A percentile compares a stretch with the other conserved stretches of the same genome.
phyloP scores from a whole-genome alignment of 805 yeast genomes.

The Candida germanica region DNA sequence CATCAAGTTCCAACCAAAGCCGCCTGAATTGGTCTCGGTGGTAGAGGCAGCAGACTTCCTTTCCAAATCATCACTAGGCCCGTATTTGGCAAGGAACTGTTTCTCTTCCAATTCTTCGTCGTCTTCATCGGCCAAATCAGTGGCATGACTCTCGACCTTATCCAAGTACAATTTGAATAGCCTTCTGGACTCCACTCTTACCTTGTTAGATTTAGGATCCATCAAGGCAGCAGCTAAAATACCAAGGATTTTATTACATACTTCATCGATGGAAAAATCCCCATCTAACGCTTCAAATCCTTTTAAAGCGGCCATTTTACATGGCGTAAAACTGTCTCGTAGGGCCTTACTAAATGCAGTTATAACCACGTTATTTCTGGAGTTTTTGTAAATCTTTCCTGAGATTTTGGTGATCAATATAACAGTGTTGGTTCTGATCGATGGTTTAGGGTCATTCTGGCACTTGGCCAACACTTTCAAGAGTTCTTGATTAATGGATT shows the following conservation, averaged over 20 bases:
- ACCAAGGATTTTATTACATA: constrained; percentile 77
- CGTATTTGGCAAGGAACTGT: constrained; percentile 30
- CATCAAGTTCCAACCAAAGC: constrained; percentile 38
- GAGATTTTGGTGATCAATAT: constrained; percentile 68
- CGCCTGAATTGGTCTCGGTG: constrained; percentile 12
- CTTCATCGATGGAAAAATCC: constrained; percentile 67
- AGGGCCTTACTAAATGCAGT: constrained; percentile 85
- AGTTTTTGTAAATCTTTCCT: constrained; percentile 46
- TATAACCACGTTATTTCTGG: constrained; percentile 71
- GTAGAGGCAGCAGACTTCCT: constrained; percentile 4
- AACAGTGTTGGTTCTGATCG: constrained; percentile 75
- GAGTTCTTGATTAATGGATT: constrained; percentile 85
- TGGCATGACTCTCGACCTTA: constrained; percentile 38
- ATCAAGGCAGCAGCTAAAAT: constrained; percentile 81
- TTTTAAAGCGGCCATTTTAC: constrained; percentile 70
- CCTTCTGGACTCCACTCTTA: constrained; percentile 67
- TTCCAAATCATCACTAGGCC: constrained; percentile 15
- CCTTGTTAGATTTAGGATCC: constrained; percentile 62
- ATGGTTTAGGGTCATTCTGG: constrained; percentile 73
- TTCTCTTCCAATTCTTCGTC: constrained; percentile 39
- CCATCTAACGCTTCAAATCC: constrained; percentile 67
- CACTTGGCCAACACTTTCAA: constrained; percentile 76
- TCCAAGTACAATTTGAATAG: constrained; percentile 58
- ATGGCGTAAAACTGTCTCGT: constrained; percentile 72
- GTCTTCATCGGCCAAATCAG: constrained; percentile 29